phyloP scores from a whole-genome alignment of 139 green algal species.

The Protoeuglena noctilucae region DNA sequence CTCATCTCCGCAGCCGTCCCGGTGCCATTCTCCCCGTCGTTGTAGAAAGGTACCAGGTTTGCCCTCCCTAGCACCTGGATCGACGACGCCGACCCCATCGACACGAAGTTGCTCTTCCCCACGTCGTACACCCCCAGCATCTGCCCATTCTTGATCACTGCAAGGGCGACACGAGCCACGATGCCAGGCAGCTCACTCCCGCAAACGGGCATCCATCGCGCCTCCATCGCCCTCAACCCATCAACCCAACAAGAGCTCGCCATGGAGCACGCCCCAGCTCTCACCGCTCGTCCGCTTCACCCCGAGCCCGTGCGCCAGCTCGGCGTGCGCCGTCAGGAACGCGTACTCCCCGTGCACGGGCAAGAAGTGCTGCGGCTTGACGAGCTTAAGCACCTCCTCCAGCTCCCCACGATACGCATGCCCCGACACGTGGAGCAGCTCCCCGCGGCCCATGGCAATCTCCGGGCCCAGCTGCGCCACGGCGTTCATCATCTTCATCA shows the following conservation, averaged over 20 bases:
- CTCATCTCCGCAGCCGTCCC: constrained; percentile 71
- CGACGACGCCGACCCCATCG: constrained; percentile 26
- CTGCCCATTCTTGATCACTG: constrained; percentile 92
- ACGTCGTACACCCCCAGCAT: constrained; percentile 77
- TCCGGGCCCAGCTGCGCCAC: constrained; percentile 52
- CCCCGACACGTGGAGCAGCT: constrained; percentile 69
- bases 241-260: too few relatives aligned
- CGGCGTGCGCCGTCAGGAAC: constrained; percentile 84
- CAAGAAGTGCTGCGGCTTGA: constrained; percentile 95
- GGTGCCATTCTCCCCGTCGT: constrained; percentile 77
- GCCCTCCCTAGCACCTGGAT: constrained; percentile 51
- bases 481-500: constrained; percentile 91
- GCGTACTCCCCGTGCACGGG: constrained; percentile 94
- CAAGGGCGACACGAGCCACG: not conserved
- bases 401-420: constrained; percentile 65
- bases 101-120: constrained; percentile 47
- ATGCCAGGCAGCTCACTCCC: too few relatives aligned
- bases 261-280: too few relatives aligned
- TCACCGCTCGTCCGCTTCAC: not conserved
- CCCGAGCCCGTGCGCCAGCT: constrained; percentile 38
- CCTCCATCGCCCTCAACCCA: too few relatives aligned
- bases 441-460: constrained; percentile 51
- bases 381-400: constrained; percentile 67
- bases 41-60: constrained; percentile 68
- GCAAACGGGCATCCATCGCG: too few relatives aligned